Base-by-base conservation (phyloP, 306 rosid species). In the Vigna reflexopilosa region DNA sequence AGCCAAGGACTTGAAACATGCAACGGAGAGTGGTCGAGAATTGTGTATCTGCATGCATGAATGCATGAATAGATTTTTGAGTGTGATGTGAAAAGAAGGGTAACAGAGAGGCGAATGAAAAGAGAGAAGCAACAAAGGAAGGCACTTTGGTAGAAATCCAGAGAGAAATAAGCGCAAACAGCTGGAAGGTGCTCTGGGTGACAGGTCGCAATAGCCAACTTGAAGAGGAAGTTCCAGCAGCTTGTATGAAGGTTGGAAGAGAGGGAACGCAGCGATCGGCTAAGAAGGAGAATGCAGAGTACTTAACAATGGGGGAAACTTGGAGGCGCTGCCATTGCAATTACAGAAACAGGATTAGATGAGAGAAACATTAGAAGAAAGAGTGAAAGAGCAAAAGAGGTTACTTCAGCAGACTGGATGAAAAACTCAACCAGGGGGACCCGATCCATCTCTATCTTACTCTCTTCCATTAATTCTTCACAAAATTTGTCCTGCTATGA, bases 61-160 rank as follows among this genome's bases (percentile, higher is more conserved):
- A 26, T 26, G 28, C 28, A 26, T 26, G 28, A 9, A 2, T 14
- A 0, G 3, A 12, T 45, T 17, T 89, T 70, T 40, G 45, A n/a
- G 59, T 2, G 58, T 9, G 26, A 52, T 3, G 9, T 0, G 5
- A 45, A 3, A 45, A 12, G 3, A 45, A 45, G 15, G 11, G 49
- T 11, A 3, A 2, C 4, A 12, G 15, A 6, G 28, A 7, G 57
- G 11, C 14, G 69, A 4, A 15, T 17, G 5, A 70, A 72, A 63
- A 17, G 2, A 24, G 72, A 65, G 44, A n/a, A 51, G 15, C 0
- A 7, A 1, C 9, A 48, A n/a, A 64, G 54, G 0, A 1, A 63
- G 89, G 38, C 30, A 92, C 98, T 87, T 94, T 90, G 92, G 88
- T 92, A 9, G 97, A 92, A 77, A 92, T 85, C 97, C 96, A 94